Percentiles rank a stretch among this genome's conserved stretches.
phyloP scores from a whole-genome alignment of 257 asterid species.

The Eucommia ulmoides region DNA sequence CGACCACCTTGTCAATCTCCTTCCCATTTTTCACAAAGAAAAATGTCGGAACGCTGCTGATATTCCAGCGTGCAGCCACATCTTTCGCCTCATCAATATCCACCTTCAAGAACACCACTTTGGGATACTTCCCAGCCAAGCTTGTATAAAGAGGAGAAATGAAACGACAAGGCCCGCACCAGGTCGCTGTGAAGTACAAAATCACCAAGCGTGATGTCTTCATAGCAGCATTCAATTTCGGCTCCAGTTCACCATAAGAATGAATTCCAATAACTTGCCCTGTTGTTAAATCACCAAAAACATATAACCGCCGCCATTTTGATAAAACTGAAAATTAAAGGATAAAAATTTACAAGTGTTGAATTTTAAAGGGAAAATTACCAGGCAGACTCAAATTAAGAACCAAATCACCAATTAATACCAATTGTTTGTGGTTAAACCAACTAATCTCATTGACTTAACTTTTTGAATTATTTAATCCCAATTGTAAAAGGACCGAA shows the following conservation, averaged over 20 bases:
- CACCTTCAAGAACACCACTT: constrained; percentile 72
- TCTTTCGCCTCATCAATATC: constrained; percentile 87
- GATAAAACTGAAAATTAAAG: too few species aligned
- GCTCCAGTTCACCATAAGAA: constrained; percentile 35
- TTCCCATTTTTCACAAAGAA: constrained; percentile 45
- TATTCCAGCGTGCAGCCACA: constrained; percentile 39
- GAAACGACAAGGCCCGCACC: constrained; percentile 93
- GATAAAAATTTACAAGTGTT: too few species aligned
- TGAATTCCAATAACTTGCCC: constrained; percentile 47
- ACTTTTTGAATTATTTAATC: too few species aligned
- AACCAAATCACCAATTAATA: too few species aligned
- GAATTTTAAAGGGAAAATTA: too few species aligned
- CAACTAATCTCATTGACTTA: too few species aligned
- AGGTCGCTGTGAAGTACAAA: constrained; percentile 82
- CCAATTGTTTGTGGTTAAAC: too few species aligned
- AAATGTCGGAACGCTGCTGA: constrained; percentile 66
- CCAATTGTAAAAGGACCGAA: too few species aligned
- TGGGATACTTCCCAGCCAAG: constrained; percentile 69
- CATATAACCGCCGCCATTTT: too few species aligned
- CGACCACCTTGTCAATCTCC: constrained; percentile 47
- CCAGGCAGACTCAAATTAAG: too few species aligned
- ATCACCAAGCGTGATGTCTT: constrained; percentile 38
- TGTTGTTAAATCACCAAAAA: too few species aligned
- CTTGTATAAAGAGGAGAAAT: constrained; percentile 81
- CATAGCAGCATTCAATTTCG: constrained; percentile 37